Evolutionary conservation across 2,329 filamentous ascomycete species (phyloP), one percentile per base, ranked within the genome.

Genomic region (Talaromyces atroroseus): DNA sequence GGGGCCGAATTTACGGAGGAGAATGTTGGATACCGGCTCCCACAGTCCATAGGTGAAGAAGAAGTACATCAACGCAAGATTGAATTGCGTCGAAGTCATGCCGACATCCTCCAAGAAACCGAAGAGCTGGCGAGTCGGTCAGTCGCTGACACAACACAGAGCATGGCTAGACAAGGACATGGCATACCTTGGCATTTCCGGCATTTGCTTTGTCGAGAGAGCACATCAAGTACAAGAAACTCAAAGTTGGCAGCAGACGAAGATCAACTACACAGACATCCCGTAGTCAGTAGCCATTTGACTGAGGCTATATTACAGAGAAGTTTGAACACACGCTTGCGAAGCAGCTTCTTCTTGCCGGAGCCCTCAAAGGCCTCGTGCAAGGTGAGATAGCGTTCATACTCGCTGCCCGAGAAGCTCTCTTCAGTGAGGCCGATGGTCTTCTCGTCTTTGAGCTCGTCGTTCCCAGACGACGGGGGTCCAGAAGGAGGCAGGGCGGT

Each of bases 161-260:
- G n/a, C n/a, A n/a, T n/a, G 29, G 29, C n/a, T 29, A 14, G 29
- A 38, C 34, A 48, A 16, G 29, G n/a, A 21, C 12, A 48, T 29
- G 29, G 3, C 84, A 85, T 21, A 89, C 74, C 60, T 79, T 80
- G 1, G 85, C 86, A 67, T 89, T 89, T 85, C 85, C 86, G 36
- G 89, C 86, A 60, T 89, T 89, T 21, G 86, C 84, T 16, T 87
- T 79, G 63, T 89, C 86, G 60, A 89, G 87, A 70, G 88, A 89
- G 71, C 85, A 88, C 64, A 89, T 88, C 0, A 89, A 76, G 63
- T 89, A 89, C 3, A 89, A 72, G 0, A 88, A 58, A 0, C 85
- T 73, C 0, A 88, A 84, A 0, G 83, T 87, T 0, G 86, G 86
- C 0, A 89, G 75, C 47, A 88, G 80, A 63, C 76, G 80, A 8